Evolutionary conservation across 805 yeast genomes (phyloP).

Genomic region (Lipomyces japonicus): DNA sequence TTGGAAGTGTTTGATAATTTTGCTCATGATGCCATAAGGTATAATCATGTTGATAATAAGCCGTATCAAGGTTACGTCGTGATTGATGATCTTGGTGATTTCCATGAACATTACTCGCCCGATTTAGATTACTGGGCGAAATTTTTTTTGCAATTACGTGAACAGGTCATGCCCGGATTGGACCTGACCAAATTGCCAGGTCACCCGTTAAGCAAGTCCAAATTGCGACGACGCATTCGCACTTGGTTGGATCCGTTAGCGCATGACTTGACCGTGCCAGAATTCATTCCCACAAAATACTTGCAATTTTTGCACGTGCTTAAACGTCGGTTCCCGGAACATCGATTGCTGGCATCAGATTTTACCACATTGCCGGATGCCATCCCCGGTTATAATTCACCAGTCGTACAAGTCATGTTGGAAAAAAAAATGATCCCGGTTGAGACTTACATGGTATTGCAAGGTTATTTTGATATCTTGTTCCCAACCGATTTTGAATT

Average conservation of each 20-base stretch:
- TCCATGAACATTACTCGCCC: conserved; percentile 57
- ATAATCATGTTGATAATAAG: conserved; percentile 60
- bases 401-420: conserved; percentile 75
- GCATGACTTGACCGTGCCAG: conserved; percentile 65
- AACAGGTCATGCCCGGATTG: conserved; percentile 32
- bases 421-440: conserved; percentile 65
- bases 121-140: conserved; percentile 40
- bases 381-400: conserved; percentile 58
- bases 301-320: conserved; percentile 62
- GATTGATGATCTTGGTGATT: conserved; percentile 68
- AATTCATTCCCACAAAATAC: conserved; percentile 76
- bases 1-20: conserved; percentile 81
- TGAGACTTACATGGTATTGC: conserved; percentile 66
- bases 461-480: conserved; percentile 82
- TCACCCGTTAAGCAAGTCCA: conserved; percentile 61
- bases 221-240: conserved; percentile 42
- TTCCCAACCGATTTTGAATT: conserved; percentile 75
- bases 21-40: conserved; percentile 75
- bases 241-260: conserved; percentile 61
- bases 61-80: conserved; percentile 78
- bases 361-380: conserved; percentile 47
- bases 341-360: conserved; percentile 69
- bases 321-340: conserved; percentile 66
- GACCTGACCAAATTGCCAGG: conserved; percentile 36
- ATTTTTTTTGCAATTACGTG: conserved; percentile 55